Percentiles rank a stretch among this genome's conserved stretches.
These are phyloP conservation scores for Agrocybe praecox DNA, from an alignment of 768 basidiomycete species.

Conservation along the genomic window DNA sequence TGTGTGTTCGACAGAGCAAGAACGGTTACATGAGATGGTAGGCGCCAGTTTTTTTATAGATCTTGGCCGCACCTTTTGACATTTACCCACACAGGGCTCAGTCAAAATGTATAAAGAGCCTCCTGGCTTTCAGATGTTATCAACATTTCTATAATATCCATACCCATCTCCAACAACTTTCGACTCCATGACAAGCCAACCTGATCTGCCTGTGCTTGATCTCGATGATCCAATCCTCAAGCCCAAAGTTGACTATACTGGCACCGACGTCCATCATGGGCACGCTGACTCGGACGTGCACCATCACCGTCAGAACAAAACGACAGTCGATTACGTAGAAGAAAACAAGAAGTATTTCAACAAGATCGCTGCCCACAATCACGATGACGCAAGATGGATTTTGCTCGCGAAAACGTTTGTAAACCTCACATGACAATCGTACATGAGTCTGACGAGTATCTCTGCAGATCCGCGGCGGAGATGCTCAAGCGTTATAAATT, in stretches of 20 bases:
- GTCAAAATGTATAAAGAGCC: too few species aligned
- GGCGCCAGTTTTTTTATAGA: too few species aligned
- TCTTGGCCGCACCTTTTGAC: too few species aligned
- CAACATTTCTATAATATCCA: too few species aligned
- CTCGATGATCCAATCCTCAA: background rate
- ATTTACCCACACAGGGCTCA: too few species aligned
- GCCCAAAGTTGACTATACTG: background rate
- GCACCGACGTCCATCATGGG: background rate
- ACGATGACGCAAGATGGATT: constrained; percentile 16
- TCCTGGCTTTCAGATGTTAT: too few species aligned
- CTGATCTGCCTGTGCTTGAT: background rate
- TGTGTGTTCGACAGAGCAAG: too few species aligned
- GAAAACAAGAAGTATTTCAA: background rate
- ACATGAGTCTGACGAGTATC: background rate
- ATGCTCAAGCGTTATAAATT: constrained; percentile 47
- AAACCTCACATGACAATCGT: background rate
- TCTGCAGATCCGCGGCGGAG: constrained; percentile 32
- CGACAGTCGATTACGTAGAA: background rate
- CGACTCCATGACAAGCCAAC: background rate
- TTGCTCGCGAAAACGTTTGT: constrained; percentile 25
- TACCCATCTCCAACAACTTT: background rate
- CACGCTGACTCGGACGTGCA: background rate
- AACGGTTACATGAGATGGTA: too few species aligned
- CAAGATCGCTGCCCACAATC: background rate
- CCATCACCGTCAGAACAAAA: background rate